Evolutionary conservation across 116 monocot genomes (phyloP), one percentile per base, ranked within the genome.

Genomic region (Zostera marina): DNA sequence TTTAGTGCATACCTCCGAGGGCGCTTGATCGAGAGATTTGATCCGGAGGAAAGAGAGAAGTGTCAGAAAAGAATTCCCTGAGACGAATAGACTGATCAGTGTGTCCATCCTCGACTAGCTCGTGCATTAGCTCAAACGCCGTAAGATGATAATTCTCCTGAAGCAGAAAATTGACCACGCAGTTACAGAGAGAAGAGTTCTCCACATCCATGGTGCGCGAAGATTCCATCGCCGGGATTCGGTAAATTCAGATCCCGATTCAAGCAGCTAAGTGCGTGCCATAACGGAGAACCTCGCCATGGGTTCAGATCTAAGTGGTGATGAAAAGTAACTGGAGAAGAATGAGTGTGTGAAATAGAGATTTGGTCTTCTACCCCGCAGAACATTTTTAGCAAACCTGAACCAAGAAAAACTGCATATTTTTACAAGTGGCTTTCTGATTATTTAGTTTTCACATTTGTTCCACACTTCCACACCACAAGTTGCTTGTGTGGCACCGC

Each of bases 71-170:
- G 81, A 79, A 90, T 12, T 80, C 73, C 53, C 68, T 75, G 49
- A 98, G 91, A 59, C 98, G 98, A 67, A 98, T 90, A 63, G 90
- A 81, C 66, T 98, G 98, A 61, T 82, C 98, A 47, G 90, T 67
- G 64, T 83, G 83, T 22, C 98, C 90, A 55, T 98, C 98, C 59
- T 98, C 98, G 17, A 81, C 60, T 62, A 98, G 90, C 73, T 98
- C 98, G 71, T 98, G 98, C 60, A 98, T 74, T 56, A 98, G 81
- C 91, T 98, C 98, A 69, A 98, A 90, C 16, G 98, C 98, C 10
- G 90, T 86, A 53, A 98, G 83, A 16, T 74, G 69, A 61, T 98
- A 98, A 21, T 73, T 76, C 79, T 98, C 98, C 69, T 90, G 68
- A 40, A 98, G 66, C 45, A 98, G 69, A 69, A 86, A 98, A 62